Conservation (phyloP, 495 filamentous ascomycete genomes). For the Chaetomium fimeti region DNA sequence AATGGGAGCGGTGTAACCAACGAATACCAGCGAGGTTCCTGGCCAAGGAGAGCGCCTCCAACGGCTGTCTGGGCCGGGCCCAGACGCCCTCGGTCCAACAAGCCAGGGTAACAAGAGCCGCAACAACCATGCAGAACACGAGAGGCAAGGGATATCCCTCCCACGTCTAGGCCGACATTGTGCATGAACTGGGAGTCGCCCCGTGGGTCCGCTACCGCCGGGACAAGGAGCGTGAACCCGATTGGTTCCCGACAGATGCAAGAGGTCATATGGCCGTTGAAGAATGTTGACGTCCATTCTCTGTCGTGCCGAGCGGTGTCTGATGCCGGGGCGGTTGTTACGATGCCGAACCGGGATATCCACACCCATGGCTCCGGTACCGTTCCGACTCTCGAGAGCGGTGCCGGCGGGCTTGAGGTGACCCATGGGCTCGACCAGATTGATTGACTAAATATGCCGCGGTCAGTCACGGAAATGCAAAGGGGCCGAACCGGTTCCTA, state of each 20-base stretch:
- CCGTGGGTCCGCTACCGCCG: background rate
- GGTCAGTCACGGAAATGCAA: background rate
- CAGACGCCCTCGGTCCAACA: background rate
- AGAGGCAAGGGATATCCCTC: background rate
- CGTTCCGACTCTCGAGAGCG: conserved; percentile 10
- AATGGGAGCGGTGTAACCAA: background rate
- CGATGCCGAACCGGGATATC: background rate
- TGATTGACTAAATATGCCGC: no score
- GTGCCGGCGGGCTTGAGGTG: background rate
- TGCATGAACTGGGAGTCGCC: background rate
- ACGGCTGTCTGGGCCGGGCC: no score
- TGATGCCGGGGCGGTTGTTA: background rate
- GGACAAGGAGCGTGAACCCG: background rate
- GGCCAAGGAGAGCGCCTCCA: background rate
- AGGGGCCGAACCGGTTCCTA: background rate
- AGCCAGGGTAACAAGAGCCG: background rate
- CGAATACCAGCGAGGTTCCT: background rate
- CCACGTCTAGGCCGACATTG: background rate
- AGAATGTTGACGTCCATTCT: background rate
- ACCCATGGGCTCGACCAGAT: no score
- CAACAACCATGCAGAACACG: background rate
- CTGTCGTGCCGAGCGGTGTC: background rate
- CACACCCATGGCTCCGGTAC: conserved; percentile 2
- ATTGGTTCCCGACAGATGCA: conserved; percentile 9
- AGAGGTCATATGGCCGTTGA: conserved; percentile 4